phyloP scores from a whole-genome alignment of 2,329 filamentous ascomycete genomes.

The Madurella fahalii region DNA sequence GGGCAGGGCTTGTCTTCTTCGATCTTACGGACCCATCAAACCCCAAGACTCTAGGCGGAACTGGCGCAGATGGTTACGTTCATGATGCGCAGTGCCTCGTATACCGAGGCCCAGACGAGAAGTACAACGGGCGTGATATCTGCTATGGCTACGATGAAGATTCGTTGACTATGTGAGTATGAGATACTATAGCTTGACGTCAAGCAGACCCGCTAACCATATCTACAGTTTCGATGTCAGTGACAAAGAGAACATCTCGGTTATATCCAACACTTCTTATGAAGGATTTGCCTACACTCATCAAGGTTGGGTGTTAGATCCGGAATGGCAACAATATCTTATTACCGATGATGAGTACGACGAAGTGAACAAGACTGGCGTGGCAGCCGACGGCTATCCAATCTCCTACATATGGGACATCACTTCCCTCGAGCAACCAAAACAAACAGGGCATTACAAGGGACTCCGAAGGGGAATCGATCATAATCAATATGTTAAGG shows the following conservation, averaged over 20 bases:
- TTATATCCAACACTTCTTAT: conserved; percentile 52
- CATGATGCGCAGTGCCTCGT: conserved; percentile 58
- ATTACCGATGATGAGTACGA: conserved; percentile 51
- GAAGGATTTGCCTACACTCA: conserved; percentile 56
- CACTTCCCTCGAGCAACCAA: conserved; percentile 37
- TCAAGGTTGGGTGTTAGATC: conserved; percentile 50
- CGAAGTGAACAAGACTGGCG: conserved; percentile 40
- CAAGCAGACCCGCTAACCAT: not conserved
- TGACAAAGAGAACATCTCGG: conserved; percentile 41
- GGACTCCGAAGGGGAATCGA: conserved; percentile 37
- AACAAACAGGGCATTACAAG: conserved; percentile 40
- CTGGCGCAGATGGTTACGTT: conserved; percentile 52
- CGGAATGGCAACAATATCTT: conserved; percentile 41
- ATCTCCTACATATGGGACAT: conserved; percentile 50
- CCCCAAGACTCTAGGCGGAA: conserved; percentile 51
- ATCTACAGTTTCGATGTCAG: conserved; percentile 43
- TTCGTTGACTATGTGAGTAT: conserved; percentile 41
- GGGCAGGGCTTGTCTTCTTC: conserved; percentile 51
- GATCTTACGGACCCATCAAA: conserved; percentile 52
- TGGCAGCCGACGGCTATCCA: conserved; percentile 40
- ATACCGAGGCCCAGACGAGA: conserved; percentile 46
- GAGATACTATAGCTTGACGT: not conserved
- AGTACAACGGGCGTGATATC: conserved; percentile 44
- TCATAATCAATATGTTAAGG: conserved; percentile 43
- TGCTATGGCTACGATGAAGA: conserved; percentile 54